phyloP scores from a whole-genome alignment of 2,329 filamentous ascomycete species.

The Neospermospora avenae region DNA sequence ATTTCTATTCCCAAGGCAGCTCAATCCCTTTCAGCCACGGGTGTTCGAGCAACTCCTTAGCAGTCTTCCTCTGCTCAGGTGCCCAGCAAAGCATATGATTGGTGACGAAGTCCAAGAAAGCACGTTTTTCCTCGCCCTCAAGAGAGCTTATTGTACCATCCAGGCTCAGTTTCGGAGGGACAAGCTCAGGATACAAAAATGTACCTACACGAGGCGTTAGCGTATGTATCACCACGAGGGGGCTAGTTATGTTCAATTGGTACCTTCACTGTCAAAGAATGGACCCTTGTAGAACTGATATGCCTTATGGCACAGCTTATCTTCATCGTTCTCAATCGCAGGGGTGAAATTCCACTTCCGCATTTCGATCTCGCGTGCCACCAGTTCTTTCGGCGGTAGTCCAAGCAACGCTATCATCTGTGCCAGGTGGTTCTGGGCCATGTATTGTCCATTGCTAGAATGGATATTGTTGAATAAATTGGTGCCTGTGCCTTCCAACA shows the following conservation, averaged over 20 bases:
- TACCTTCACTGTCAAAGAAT: slow-evolving; percentile 16
- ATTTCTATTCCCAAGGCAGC: neutral
- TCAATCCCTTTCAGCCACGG: slow-evolving; percentile 1
- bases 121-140: neutral
- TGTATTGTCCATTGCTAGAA: slow-evolving; percentile 28
- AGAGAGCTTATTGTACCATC: slow-evolving; percentile 4
- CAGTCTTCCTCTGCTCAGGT: neutral
- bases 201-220: neutral
- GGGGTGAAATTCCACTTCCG: slow-evolving; percentile 36
- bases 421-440: slow-evolving; percentile 39
- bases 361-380: slow-evolving; percentile 31
- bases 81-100: slow-evolving; percentile 1
- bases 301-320: slow-evolving; percentile 11
- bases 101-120: slow-evolving; percentile 1
- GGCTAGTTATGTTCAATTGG: neutral
- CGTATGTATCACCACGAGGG: neutral
- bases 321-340: slow-evolving; percentile 25
- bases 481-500: slow-evolving; percentile 9
- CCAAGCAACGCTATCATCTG: slow-evolving; percentile 43
- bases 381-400: slow-evolving; percentile 37
- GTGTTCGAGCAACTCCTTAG: slow-evolving; percentile 1
- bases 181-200: slow-evolving; percentile 9
- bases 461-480: slow-evolving; percentile 10
- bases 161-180: neutral
- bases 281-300: slow-evolving; percentile 8